These are phyloP conservation scores for Escallonia rubra DNA, from an alignment of 129 eudicot genomes.

Conservation along the genomic window DNA sequence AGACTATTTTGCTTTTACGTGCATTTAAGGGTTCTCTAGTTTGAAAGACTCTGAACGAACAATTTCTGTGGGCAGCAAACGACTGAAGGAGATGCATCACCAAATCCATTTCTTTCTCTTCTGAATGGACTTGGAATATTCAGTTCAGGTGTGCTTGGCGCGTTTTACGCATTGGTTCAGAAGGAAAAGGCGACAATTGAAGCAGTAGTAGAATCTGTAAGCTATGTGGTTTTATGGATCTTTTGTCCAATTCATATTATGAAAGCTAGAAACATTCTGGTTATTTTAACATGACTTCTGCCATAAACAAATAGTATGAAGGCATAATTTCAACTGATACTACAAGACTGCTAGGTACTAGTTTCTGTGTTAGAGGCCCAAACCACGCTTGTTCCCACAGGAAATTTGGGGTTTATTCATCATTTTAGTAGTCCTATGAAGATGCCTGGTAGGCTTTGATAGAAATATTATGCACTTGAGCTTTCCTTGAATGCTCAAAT, in stretches of 20 bases:
- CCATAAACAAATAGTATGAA: no score
- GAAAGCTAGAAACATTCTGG: background rate
- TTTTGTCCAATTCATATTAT: constrained; percentile 1
- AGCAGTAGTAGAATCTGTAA: constrained; percentile 73
- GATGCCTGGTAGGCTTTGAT: no score
- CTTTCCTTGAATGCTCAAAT: no score
- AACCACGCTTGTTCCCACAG: no score
- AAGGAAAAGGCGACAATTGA: constrained; percentile 59
- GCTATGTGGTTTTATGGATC: constrained; percentile 11
- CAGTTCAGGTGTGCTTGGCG: constrained; percentile 76
- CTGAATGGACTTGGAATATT: constrained; percentile 67
- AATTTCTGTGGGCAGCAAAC: constrained; percentile 24
- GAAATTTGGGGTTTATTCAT: no score
- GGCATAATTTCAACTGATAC: no score
- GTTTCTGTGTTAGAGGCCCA: no score
- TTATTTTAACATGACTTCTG: no score
- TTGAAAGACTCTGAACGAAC: constrained; percentile 17
- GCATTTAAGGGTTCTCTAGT: background rate
- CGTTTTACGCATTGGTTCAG: constrained; percentile 66
- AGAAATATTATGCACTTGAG: no score
- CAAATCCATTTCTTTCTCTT: constrained; percentile 58
- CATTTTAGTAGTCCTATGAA: no score
- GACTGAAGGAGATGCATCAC: constrained; percentile 37
- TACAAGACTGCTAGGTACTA: no score
- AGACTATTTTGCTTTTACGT: background rate